Percentiles rank a stretch among this genome's conserved stretches.
These are phyloP conservation scores for Talaromyces sp. DNA, from an alignment of 2,329 filamentous ascomycete species.

Conservation along the genomic window DNA sequence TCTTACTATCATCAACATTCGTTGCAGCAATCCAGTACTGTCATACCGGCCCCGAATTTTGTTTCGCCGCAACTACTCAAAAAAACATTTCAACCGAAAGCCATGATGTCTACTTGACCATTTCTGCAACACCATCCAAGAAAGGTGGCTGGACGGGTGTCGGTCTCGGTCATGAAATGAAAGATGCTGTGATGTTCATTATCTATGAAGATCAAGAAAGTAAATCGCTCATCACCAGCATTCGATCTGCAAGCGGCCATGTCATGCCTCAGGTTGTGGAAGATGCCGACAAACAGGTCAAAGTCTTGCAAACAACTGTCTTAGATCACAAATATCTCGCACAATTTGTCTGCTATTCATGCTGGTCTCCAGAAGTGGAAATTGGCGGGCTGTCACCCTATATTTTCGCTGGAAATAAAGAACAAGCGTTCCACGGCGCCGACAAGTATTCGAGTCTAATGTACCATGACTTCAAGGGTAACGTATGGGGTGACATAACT, in stretches of 20 bases:
- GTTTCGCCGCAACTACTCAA: slow-evolving; percentile 15
- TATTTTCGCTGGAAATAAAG: slow-evolving; percentile 57
- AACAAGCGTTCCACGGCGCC: slow-evolving; percentile 42
- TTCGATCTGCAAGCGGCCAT: slow-evolving; percentile 26
- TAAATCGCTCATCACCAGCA: slow-evolving; percentile 28
- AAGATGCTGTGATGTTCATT: slow-evolving; percentile 30
- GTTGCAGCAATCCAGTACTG: slow-evolving; percentile 18
- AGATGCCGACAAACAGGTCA: slow-evolving; percentile 33
- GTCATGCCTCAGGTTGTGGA: slow-evolving; percentile 22
- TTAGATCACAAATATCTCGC: slow-evolving; percentile 45
- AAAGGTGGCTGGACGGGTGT: slow-evolving; percentile 26
- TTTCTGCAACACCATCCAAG: slow-evolving; percentile 15
- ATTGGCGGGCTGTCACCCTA: slow-evolving; percentile 46
- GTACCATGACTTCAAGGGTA: slow-evolving; percentile 53
- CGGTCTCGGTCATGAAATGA: slow-evolving; percentile 28
- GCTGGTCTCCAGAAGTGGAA: slow-evolving; percentile 51
- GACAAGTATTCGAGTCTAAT: slow-evolving; percentile 45
- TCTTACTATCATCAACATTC: slow-evolving; percentile 21
- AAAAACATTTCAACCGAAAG: slow-evolving; percentile 14
- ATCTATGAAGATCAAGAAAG: slow-evolving; percentile 25
- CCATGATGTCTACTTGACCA: slow-evolving; percentile 17
- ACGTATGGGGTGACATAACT: slow-evolving; percentile 13
- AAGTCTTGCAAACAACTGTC: slow-evolving; percentile 47
- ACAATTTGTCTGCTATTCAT: slow-evolving; percentile 53
- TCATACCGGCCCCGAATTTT: slow-evolving; percentile 14